Evolutionary conservation across 257 asterid genomes (phyloP).

Genomic region (Cruciata laevipes): DNA sequence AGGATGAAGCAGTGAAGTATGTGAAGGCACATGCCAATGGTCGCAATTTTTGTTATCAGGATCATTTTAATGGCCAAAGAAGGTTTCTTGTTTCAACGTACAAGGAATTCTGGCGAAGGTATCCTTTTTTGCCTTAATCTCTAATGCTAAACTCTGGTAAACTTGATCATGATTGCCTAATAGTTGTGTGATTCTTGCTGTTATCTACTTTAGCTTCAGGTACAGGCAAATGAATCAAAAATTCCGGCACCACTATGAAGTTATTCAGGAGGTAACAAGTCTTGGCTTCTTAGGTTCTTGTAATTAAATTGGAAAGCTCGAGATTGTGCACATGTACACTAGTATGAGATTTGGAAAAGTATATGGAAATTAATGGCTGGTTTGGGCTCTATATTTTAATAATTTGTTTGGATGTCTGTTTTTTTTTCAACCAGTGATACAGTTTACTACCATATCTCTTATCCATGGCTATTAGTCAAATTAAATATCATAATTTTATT

Average conservation of each 20-base stretch:
- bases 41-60: slow-evolving; percentile 77
- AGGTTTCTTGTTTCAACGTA: slow-evolving; percentile 83
- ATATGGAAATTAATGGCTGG: no score
- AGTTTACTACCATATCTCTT: background rate
- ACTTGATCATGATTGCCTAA: background rate
- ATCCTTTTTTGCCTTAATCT: background rate
- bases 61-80: slow-evolving; percentile 83
- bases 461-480: background rate
- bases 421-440: background rate
- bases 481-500: no score
- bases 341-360: no score
- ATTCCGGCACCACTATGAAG: slow-evolving; percentile 89
- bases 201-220: slow-evolving; percentile 32
- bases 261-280: slow-evolving; percentile 72
- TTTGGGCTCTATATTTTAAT: background rate
- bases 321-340: slow-evolving; percentile 3
- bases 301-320: slow-evolving; percentile 16
- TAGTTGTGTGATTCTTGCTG: slow-evolving; percentile 1
- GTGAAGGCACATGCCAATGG: slow-evolving; percentile 39
- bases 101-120: slow-evolving; percentile 85
- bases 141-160: background rate
- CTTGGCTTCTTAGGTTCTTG: background rate
- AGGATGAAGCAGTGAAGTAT: slow-evolving; percentile 78
- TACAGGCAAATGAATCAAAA: slow-evolving; percentile 62
- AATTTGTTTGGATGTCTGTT: background rate